phyloP scores from a whole-genome alignment of 164 flowering plant species.

The Paratinospora sagittata region DNA sequence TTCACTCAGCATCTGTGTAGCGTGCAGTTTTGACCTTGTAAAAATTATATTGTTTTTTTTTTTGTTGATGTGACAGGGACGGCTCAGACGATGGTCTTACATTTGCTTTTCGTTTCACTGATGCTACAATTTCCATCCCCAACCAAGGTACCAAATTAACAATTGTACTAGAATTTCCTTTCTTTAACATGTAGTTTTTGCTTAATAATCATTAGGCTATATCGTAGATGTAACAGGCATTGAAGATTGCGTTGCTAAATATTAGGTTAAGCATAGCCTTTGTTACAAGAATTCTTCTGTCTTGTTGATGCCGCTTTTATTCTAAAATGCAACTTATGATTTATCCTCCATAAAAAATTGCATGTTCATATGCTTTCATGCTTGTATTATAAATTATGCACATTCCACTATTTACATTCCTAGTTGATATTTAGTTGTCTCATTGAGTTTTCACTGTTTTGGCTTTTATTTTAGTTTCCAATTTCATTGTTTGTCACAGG shows the following conservation, averaged over 20 bases:
- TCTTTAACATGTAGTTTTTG: background rate
- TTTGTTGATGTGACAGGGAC: slow-evolving; percentile 50
- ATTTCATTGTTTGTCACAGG: slow-evolving; percentile 29
- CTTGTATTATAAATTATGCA: background rate
- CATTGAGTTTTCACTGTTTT: background rate
- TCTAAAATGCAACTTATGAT: background rate
- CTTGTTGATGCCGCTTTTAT: background rate
- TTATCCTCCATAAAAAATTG: background rate
- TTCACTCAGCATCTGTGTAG: background rate
- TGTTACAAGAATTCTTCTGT: background rate
- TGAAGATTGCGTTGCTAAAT: background rate
- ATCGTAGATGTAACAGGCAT: too few species aligned
- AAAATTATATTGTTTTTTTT: background rate
- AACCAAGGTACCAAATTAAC: slow-evolving; percentile 59
- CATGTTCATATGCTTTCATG: background rate
- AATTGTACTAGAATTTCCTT: background rate
- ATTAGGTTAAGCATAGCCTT: background rate
- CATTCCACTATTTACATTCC: background rate
- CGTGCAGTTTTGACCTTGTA: background rate
- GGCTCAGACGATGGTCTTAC: slow-evolving; percentile 88
- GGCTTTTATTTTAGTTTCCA: background rate
- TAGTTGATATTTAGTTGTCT: background rate
- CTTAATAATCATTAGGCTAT: too few species aligned
- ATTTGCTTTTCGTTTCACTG: slow-evolving; percentile 92
- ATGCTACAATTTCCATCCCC: slow-evolving; percentile 63